These are phyloP conservation scores for Cubamyces sp. DNA, from an alignment of 768 basidiomycete genomes.

Conservation along the genomic window DNA sequence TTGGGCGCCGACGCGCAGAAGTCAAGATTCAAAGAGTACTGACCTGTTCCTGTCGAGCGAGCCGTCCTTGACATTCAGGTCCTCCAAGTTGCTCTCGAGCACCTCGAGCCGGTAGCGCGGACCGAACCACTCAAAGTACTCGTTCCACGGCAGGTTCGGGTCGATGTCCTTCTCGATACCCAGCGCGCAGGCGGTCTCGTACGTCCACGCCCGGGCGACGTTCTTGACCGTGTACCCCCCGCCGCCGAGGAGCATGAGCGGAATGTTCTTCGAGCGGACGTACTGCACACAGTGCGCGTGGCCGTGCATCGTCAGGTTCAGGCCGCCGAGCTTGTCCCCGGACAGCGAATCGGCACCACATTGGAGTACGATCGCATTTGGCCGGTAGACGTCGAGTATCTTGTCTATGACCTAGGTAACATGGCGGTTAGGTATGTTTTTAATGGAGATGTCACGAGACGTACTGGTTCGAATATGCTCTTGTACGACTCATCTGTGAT, in stretches of 20 bases:
- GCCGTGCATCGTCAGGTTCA: slow-evolving; percentile 95
- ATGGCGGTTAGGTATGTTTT: slow-evolving; percentile 11
- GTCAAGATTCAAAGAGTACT: slow-evolving; percentile 29
- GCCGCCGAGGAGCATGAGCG: slow-evolving; percentile 90
- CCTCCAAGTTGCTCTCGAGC: slow-evolving; percentile 91
- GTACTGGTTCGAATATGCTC: slow-evolving; percentile 90
- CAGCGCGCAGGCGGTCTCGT: slow-evolving; percentile 95
- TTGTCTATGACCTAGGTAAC: slow-evolving; percentile 70
- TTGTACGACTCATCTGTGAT: slow-evolving; percentile 88
- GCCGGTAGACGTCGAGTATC: slow-evolving; percentile 87
- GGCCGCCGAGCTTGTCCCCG: slow-evolving; percentile 93
- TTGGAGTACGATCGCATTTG: slow-evolving; percentile 87
- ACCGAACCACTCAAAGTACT: slow-evolving; percentile 97
- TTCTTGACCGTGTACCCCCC: slow-evolving; percentile 98
- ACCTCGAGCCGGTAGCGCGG: slow-evolving; percentile 94
- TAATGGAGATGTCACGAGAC: slow-evolving; percentile 27
- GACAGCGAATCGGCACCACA: slow-evolving; percentile 96
- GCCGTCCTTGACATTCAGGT: slow-evolving; percentile 80
- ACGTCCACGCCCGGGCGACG: slow-evolving; percentile 93
- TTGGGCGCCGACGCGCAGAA: too few relatives aligned
- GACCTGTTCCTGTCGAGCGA: slow-evolving; percentile 82
- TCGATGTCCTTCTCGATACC: slow-evolving; percentile 81
- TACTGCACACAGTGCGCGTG: slow-evolving; percentile 92
- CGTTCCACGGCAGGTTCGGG: slow-evolving; percentile 80
- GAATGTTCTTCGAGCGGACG: slow-evolving; percentile 79